Percentiles rank a stretch among this genome's conserved stretches.
Evolutionary conservation across 2,329 filamentous ascomycete genomes (phyloP).

Genomic region (Botrytis squamosa): DNA sequence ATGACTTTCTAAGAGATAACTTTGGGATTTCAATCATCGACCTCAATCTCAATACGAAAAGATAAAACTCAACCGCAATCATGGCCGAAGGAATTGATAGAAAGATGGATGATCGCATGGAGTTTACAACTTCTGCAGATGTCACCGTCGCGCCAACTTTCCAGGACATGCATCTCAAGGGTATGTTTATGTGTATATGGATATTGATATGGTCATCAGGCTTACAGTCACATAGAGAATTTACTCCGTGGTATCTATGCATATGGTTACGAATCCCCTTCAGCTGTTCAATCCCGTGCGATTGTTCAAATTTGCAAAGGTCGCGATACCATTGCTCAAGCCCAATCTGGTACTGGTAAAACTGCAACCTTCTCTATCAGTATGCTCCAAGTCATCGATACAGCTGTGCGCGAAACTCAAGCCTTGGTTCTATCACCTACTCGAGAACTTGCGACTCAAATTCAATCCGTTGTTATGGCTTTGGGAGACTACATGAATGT

Average conservation of each 20-base stretch:
- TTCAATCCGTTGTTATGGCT: slow-evolving; percentile 98
- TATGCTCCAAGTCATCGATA: slow-evolving; percentile 94
- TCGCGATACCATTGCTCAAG: slow-evolving; percentile 96
- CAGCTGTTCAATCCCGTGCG: slow-evolving; percentile 93
- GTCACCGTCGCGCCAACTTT: slow-evolving; percentile 93
- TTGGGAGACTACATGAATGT: slow-evolving; percentile 99
- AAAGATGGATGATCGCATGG: slow-evolving; percentile 93
- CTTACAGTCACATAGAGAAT: slow-evolving; percentile 61
- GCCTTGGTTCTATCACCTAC: slow-evolving; percentile 94
- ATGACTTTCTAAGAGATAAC: slow-evolving; percentile 6
- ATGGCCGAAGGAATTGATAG: slow-evolving; percentile 94
- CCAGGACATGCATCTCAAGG: slow-evolving; percentile 90
- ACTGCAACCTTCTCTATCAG: slow-evolving; percentile 96
- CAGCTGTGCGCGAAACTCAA: slow-evolving; percentile 87
- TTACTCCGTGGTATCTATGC: slow-evolving; percentile 96
- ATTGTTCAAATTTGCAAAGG: slow-evolving; percentile 99
- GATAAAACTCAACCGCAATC: slow-evolving; percentile 30
- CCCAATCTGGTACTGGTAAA: slow-evolving; percentile 95
- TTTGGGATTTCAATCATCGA: slow-evolving; percentile 1
- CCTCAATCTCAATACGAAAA: slow-evolving; percentile 13
- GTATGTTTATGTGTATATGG: slow-evolving; percentile 41
- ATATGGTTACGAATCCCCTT: slow-evolving; percentile 97
- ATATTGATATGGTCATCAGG: background rate
- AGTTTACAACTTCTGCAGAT: slow-evolving; percentile 97
- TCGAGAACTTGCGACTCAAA: slow-evolving; percentile 94